These are phyloP conservation scores for Erodium moschatum DNA, from an alignment of 441 rosid species.

Conservation along the genomic window DNA sequence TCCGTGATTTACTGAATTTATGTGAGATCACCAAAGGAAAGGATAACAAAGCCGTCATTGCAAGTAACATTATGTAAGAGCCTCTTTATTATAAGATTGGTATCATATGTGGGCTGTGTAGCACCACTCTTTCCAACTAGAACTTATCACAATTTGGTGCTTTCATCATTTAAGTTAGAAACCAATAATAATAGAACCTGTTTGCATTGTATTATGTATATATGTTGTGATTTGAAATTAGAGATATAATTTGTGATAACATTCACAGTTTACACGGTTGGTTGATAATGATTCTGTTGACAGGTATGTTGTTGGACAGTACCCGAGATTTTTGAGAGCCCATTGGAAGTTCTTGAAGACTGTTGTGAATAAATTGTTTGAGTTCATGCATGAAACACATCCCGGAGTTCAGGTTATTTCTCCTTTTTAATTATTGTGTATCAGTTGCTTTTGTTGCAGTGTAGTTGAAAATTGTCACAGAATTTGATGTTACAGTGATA, in stretches of 20 bases:
- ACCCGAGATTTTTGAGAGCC: conserved; percentile 98
- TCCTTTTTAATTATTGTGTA: not conserved
- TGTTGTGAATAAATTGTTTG: conserved; percentile 96
- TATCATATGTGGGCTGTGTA: not conserved
- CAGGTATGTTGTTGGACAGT: conserved; percentile 99
- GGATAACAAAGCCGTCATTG: conserved; percentile 98
- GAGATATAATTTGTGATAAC: no score
- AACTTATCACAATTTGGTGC: conserved; percentile 3
- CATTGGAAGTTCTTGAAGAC: conserved; percentile 99
- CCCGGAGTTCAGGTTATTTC: conserved; percentile 93
- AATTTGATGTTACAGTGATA: not conserved
- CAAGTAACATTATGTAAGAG: conserved; percentile 96
- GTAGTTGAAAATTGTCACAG: no score
- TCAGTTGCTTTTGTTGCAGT: not conserved
- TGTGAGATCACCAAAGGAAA: conserved; percentile 99
- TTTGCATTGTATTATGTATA: conserved; percentile 3
- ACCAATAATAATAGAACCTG: not conserved
- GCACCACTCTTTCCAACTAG: not conserved
- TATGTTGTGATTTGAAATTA: not conserved
- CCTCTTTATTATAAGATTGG: conserved; percentile 5
- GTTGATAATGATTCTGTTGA: conserved; percentile 16
- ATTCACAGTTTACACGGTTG: not conserved
- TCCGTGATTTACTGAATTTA: conserved; percentile 87
- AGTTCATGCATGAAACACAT: conserved; percentile 99
- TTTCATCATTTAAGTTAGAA: conserved; percentile 3